Evolutionary conservation across 75 land plant genomes (phyloP).

Genomic region (Cupressus sempervirens): DNA sequence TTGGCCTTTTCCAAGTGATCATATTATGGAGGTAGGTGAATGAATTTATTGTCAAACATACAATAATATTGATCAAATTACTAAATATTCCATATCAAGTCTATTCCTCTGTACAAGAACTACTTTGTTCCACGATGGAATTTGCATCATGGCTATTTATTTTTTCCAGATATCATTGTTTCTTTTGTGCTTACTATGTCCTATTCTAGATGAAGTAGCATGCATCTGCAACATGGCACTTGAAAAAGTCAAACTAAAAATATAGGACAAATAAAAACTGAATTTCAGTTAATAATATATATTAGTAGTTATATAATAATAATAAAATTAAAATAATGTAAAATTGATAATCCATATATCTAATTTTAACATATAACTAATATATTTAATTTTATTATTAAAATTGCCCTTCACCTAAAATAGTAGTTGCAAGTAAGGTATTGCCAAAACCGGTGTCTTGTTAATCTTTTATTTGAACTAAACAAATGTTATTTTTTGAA

Average conservation of each 20-base stretch:
- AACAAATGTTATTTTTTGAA: too few species aligned
- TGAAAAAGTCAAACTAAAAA: not conserved
- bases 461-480: too few species aligned
- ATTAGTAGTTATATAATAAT: too few species aligned
- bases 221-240: not conserved
- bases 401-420: too few species aligned
- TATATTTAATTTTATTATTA: too few species aligned
- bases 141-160: not conserved
- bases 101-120: not conserved
- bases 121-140: not conserved
- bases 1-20: conserved; percentile 91
- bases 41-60: not conserved
- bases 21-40: conserved; percentile 72
- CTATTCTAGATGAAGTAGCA: not conserved
- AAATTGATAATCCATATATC: too few species aligned
- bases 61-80: not conserved
- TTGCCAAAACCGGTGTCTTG: too few species aligned
- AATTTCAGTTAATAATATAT: not conserved
- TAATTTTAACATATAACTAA: too few species aligned
- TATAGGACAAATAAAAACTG: not conserved
- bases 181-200: not conserved
- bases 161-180: not conserved
- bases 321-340: too few species aligned
- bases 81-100: conserved; percentile 3
- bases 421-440: too few species aligned